Conservation (phyloP, 1,139 yeast species). For the Nadsonia commutata region DNA sequence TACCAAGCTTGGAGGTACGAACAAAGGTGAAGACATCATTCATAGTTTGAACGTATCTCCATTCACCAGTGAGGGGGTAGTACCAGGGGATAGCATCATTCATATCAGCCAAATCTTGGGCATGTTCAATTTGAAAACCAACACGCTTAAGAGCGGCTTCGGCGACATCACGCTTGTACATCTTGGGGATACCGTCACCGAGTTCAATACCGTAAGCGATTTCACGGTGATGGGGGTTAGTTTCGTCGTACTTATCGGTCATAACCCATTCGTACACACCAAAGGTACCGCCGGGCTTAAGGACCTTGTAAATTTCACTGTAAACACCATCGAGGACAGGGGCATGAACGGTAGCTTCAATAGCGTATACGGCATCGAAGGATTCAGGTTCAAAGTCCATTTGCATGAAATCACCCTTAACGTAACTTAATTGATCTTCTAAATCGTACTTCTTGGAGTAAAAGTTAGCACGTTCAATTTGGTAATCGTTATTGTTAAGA, state of each 20-base stretch:
- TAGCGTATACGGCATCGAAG: conserved; percentile 95
- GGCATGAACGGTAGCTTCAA: conserved; percentile 97
- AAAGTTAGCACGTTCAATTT: conserved; percentile 79
- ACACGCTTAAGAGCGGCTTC: conserved; percentile 71
- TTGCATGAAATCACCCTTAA: conserved; percentile 98
- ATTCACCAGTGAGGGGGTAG: conserved; percentile 90
- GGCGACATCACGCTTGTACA: conserved; percentile 79
- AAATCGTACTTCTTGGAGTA: conserved; percentile 57
- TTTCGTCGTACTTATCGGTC: conserved; percentile 87
- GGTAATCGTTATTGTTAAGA: conserved; percentile 88
- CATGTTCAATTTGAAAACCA: conserved; percentile 70
- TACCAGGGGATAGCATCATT: conserved; percentile 93
- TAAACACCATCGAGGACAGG: conserved; percentile 95
- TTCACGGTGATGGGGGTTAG: conserved; percentile 78
- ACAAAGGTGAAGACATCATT: conserved; percentile 71
- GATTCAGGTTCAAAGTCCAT: conserved; percentile 86
- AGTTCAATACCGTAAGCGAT: conserved; percentile 95
- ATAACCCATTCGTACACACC: conserved; percentile 99
- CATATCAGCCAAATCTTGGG: conserved; percentile 69
- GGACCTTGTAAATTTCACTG: conserved; percentile 82
- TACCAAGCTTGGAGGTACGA: conserved; percentile 81
- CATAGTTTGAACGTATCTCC: conserved; percentile 69
- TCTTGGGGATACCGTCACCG: conserved; percentile 98
- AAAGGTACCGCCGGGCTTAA: conserved; percentile 94
- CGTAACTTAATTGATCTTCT: conserved; percentile 63